Base-by-base conservation (phyloP, 208 protist genomes). In the Leishmania tarentolae region DNA sequence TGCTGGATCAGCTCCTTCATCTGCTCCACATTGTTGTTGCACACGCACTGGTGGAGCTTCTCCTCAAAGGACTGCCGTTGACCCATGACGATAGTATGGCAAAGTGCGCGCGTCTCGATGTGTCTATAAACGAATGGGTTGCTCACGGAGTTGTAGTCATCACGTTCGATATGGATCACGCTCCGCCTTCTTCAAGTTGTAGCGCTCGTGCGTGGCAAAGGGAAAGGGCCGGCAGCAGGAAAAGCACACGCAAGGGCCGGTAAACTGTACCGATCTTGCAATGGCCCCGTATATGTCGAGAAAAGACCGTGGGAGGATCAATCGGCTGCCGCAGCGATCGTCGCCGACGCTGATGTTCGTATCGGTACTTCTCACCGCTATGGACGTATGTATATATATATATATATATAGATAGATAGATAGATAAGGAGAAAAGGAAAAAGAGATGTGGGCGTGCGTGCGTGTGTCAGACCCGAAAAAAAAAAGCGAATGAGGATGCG, bases 31-130 rank as follows among this genome's bases (percentile, higher is more conserved):
- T 94, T 83, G 37, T 88, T 89, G 79, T 92, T 95, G 79, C 89
- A 92, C 53, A 97, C 68, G 75, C 82, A 91, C 61, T 92, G 78
- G 65, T 90, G 89, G 37, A 97, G 28, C 61, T 80, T 57, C 5
- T 78, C 74, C 21, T 74, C 83, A 52, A 93, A 90, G 11, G 91
- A 93, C 65, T 75, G 80, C 68, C 83, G 65, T 61, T 94, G 91
- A 21, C 93, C 91, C 91, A 96, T 96, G 69, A 31, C 11, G 15
- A 19, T 68, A 24, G 24, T 5, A 44, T 9, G 6, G 69, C 69
- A 73, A 21, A 9, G 15, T n/a, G 40, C n/a, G 24, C 15, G 9
- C 6, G 17, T 15, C 4, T 35, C 61, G 31, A 47, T 28, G 31
- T 66, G 74, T 50, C 68, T 35, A 37, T 46, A 56, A 2, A 4